These are phyloP conservation scores for Aspergillus eucalypticola DNA, from an alignment of 2,329 filamentous ascomycete genomes.

Conservation along the genomic window DNA sequence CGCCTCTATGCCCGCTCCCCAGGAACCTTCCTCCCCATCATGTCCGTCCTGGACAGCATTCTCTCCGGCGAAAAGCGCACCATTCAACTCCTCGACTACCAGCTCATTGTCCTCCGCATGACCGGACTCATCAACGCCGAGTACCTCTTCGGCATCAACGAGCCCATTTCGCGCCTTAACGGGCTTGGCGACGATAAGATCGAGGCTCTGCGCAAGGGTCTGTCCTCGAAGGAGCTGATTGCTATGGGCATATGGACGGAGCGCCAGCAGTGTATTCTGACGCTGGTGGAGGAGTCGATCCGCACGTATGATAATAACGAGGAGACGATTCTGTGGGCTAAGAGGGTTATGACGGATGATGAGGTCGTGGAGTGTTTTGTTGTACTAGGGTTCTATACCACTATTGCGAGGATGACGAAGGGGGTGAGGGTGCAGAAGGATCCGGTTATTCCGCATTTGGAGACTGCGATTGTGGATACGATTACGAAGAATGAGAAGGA, in stretches of 20 bases:
- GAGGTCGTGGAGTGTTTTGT: neutral
- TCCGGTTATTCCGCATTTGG: neutral
- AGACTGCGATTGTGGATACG: neutral
- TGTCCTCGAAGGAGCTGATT: neutral
- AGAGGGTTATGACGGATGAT: neutral
- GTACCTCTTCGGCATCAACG: neutral
- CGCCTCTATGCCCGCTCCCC: neutral
- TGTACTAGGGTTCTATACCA: neutral
- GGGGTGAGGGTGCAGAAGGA: neutral
- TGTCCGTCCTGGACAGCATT: neutral
- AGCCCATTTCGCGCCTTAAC: neutral
- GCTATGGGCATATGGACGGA: neutral
- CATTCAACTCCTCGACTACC: neutral
- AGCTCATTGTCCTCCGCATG: neutral
- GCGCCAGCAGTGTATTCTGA: neutral
- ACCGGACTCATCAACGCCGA: neutral
- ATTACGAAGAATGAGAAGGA: neutral
- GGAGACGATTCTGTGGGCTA: neutral
- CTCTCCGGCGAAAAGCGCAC: neutral
- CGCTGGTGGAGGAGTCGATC: neutral
- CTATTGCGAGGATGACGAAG: neutral
- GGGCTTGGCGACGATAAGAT: neutral
- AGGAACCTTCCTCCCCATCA: neutral
- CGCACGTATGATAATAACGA: neutral
- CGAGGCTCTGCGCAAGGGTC: neutral